Conservation (phyloP, 208 protist species). For the Leishmania tarentolae region DNA sequence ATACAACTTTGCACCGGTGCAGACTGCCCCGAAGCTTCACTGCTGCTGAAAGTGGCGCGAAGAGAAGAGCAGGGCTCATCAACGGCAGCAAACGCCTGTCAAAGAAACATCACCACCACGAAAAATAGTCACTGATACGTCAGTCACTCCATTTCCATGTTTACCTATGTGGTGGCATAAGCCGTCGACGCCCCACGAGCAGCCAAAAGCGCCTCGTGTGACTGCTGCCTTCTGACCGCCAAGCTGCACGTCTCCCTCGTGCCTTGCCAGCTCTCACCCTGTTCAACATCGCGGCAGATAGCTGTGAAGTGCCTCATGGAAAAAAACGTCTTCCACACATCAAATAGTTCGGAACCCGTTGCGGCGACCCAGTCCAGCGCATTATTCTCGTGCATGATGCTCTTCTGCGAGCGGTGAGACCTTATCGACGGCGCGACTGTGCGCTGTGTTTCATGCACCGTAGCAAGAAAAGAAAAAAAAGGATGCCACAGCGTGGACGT, state of each 20-base stretch:
- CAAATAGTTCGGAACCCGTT: constrained; percentile 12
- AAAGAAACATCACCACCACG: neutral
- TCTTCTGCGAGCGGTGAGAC: neutral
- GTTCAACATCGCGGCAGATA: neutral
- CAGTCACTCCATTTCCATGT: neutral
- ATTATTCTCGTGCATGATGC: neutral
- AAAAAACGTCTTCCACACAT: neutral
- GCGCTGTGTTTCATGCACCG: neutral
- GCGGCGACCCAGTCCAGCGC: neutral
- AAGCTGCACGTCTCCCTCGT: neutral
- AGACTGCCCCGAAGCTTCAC: neutral
- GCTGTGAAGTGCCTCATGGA: neutral
- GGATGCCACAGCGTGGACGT: constrained; percentile 11
- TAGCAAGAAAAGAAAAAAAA: constrained; percentile 37
- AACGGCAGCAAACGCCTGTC: neutral
- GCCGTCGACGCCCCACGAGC: neutral
- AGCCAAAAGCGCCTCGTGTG: constrained; percentile 29
- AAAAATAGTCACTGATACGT: neutral
- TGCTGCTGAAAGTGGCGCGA: neutral
- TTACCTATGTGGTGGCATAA: neutral
- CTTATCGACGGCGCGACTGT: neutral
- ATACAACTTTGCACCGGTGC: neutral
- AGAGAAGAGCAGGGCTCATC: neutral
- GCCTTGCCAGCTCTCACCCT: neutral
- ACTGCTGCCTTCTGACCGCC: constrained; percentile 17